phyloP scores from a whole-genome alignment of 1,139 yeast species.

The Nakaseomyces bracarensis region DNA sequence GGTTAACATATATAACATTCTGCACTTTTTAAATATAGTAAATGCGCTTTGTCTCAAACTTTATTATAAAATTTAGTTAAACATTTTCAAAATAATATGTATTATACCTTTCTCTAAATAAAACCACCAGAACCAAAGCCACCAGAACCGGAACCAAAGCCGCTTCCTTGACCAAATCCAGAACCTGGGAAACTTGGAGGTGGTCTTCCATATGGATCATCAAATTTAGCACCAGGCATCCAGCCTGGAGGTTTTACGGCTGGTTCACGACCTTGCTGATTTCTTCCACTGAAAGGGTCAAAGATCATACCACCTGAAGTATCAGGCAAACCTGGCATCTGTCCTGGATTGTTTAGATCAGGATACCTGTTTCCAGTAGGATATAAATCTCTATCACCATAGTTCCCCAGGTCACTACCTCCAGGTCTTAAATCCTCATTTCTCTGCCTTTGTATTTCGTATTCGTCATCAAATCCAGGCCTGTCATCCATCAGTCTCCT shows the following conservation, averaged over 20 bases:
- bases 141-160: conserved; percentile 5
- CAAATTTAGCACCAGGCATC: conserved; percentile 37
- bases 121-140: conserved; percentile 15
- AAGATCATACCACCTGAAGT: conserved; percentile 35
- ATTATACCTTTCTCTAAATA: conserved; percentile 11
- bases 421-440: conserved; percentile 1
- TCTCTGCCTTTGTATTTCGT: conserved; percentile 32
- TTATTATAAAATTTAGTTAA: too few species aligned
- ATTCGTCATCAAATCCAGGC: conserved; percentile 55
- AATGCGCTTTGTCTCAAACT: too few species aligned
- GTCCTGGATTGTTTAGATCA: conserved; percentile 19
- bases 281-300: conserved; percentile 23
- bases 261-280: conserved; percentile 13
- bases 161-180: too few species aligned
- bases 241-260: conserved; percentile 27
- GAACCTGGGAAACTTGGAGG: conserved; percentile 13
- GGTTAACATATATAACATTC: too few species aligned
- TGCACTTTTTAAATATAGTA: neutral
- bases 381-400: conserved; percentile 36
- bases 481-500: conserved; percentile 29
- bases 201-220: conserved; percentile 31
- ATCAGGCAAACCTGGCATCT: conserved; percentile 9
- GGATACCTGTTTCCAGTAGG: conserved; percentile 36
- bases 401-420: conserved; percentile 14
- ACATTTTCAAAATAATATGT: too few species aligned